Conservation (phyloP, 2,329 filamentous ascomycete species). For the Peltaster fructicola region DNA sequence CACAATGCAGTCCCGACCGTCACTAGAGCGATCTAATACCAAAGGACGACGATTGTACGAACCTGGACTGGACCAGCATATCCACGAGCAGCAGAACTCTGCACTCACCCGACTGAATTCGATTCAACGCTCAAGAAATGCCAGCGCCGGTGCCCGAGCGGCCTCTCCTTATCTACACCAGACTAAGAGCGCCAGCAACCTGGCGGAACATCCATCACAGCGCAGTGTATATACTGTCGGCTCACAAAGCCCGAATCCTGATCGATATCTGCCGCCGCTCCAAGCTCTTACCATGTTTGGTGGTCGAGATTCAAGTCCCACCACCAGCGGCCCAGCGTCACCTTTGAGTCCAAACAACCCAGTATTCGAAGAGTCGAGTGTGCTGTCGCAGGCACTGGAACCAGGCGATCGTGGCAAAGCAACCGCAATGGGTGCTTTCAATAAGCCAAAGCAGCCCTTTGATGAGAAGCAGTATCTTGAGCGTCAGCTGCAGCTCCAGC, state of each 20-base stretch:
- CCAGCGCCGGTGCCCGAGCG: constrained; percentile 33
- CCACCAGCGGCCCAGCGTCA: constrained; percentile 22
- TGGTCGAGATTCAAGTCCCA: constrained; percentile 20
- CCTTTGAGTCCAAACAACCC: constrained; percentile 54
- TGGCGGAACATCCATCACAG: constrained; percentile 31
- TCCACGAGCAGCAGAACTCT: constrained; percentile 63
- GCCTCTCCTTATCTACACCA: constrained; percentile 19
- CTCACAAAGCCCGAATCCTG: constrained; percentile 25
- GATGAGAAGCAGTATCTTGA: constrained; percentile 75
- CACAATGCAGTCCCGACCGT: constrained; percentile 18
- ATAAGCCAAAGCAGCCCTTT: constrained; percentile 57
- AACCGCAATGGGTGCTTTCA: constrained; percentile 54
- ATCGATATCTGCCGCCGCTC: constrained; percentile 17
- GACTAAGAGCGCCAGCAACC: constrained; percentile 45
- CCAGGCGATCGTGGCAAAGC: constrained; percentile 67
- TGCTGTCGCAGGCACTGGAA: constrained; percentile 46
- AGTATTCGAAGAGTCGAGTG: constrained; percentile 49
- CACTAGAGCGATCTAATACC: constrained; percentile 46
- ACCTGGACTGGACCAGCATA: constrained; percentile 59
- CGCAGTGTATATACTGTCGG: constrained; percentile 13
- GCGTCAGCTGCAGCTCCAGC: constrained; percentile 63
- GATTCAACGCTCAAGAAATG: constrained; percentile 45
- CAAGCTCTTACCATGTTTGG: constrained; percentile 20
- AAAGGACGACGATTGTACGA: constrained; percentile 68
- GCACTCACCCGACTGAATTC: constrained; percentile 66